These are phyloP conservation scores for Kodamaea ohmeri DNA, from an alignment of 1,139 yeast species.

Conservation along the genomic window DNA sequence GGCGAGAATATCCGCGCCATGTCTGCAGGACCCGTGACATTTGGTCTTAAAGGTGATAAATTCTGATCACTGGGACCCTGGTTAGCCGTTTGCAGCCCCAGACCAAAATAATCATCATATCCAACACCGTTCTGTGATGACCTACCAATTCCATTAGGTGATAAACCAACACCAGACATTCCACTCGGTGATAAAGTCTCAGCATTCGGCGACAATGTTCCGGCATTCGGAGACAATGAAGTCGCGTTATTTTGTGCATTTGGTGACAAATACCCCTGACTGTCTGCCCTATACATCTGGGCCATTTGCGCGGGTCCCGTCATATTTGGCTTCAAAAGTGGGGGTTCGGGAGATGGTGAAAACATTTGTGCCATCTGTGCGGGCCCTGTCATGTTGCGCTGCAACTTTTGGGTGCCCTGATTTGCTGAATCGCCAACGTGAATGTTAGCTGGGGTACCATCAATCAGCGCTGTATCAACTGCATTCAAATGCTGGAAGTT, in stretches of 20 bases:
- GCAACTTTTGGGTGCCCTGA: not conserved
- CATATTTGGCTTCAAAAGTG: conserved; percentile 46
- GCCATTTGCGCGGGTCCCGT: conserved; percentile 50
- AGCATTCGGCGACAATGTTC: too few relatives aligned
- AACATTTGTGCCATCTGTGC: conserved; percentile 39
- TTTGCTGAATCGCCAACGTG: conserved; percentile 28
- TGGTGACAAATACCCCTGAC: conserved; percentile 1
- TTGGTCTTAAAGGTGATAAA: conserved; percentile 28
- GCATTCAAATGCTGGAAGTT: conserved; percentile 61
- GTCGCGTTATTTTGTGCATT: not conserved
- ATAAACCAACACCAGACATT: too few relatives aligned
- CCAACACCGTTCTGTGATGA: too few relatives aligned
- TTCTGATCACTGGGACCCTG: not conserved
- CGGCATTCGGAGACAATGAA: too few relatives aligned
- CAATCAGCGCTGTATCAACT: conserved; percentile 63
- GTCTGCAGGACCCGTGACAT: conserved; percentile 39
- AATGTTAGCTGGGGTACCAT: conserved; percentile 52
- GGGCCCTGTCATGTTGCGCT: conserved; percentile 55
- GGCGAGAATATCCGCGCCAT: conserved; percentile 37
- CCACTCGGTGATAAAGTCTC: too few relatives aligned
- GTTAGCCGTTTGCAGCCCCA: not conserved
- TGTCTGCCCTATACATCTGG: conserved; percentile 3
- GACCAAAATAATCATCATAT: too few relatives aligned
- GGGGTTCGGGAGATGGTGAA: conserved; percentile 11
- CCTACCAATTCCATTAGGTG: too few relatives aligned